Conservation (phyloP, 1,284 basidiomycete species). For the Rhodotorula sp. region DNA sequence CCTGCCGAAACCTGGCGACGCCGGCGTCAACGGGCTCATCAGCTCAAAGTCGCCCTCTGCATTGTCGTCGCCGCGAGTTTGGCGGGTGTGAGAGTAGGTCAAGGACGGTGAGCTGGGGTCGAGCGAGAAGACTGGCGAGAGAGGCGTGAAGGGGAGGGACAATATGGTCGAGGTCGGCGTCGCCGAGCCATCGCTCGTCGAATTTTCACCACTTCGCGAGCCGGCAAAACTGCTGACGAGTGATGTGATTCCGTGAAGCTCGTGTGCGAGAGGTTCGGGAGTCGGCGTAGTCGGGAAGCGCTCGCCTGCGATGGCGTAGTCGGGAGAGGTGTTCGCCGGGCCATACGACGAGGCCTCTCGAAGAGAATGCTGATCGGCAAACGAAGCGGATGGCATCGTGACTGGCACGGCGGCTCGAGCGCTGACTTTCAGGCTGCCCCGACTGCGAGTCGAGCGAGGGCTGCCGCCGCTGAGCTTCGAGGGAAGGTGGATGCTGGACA, state of each 20-base stretch:
- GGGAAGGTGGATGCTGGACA: neutral
- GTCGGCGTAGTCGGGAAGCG: too few species aligned
- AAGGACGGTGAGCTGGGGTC: neutral
- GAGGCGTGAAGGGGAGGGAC: neutral
- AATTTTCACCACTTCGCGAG: neutral
- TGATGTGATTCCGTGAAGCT: neutral
- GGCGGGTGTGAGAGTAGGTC: neutral
- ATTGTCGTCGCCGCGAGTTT: too few species aligned
- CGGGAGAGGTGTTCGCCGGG: neutral
- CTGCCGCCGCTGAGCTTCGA: neutral
- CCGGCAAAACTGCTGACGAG: neutral
- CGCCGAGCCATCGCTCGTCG: neutral
- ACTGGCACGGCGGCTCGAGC: neutral
- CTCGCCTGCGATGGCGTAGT: too few species aligned
- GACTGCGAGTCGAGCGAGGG: neutral
- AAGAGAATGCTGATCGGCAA: neutral
- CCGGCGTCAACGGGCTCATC: conserved; percentile 11
- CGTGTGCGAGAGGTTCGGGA: neutral
- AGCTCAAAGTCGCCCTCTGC: neutral
- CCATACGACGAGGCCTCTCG: neutral
- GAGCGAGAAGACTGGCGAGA: neutral
- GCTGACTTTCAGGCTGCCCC: neutral
- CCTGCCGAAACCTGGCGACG: neutral
- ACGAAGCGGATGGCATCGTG: neutral
- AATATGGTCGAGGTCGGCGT: neutral